phyloP scores from a whole-genome alignment of 139 green algal species.

The Closterium sp. region DNA sequence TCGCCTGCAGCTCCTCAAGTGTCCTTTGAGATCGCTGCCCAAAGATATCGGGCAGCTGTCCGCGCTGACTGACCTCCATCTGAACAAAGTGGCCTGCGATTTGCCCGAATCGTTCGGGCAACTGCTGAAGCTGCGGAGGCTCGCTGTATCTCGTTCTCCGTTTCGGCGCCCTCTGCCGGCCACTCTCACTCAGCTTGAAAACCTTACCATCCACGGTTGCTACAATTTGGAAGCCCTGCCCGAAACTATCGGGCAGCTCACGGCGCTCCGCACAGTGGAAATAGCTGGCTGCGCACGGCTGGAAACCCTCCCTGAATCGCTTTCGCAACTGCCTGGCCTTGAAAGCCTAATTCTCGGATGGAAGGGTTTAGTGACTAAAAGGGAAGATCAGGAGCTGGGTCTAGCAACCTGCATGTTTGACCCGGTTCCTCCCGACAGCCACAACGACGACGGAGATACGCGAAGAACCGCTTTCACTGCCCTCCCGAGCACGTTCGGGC shows the following conservation, averaged over 20 bases:
- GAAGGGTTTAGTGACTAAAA: background rate
- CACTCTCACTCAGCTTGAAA: background rate
- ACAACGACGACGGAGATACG: background rate
- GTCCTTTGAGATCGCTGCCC: background rate
- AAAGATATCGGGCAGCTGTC: background rate
- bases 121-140: background rate
- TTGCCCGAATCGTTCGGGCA: background rate
- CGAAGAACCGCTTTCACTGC: background rate
- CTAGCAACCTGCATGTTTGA: background rate
- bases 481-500: background rate
- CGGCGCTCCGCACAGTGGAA: background rate
- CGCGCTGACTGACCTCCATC: background rate
- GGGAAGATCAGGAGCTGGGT: background rate
- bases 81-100: background rate
- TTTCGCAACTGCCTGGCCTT: background rate
- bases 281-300: background rate
- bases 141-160: background rate
- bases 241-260: background rate
- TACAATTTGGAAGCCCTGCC: background rate
- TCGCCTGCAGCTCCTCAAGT: background rate
- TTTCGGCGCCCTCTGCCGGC: background rate
- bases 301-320: background rate
- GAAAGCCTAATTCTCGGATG: background rate
- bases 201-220: background rate
- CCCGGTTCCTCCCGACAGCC: background rate